Conservation (phyloP, 1,284 basidiomycete species). For the Ustilago crameri region DNA sequence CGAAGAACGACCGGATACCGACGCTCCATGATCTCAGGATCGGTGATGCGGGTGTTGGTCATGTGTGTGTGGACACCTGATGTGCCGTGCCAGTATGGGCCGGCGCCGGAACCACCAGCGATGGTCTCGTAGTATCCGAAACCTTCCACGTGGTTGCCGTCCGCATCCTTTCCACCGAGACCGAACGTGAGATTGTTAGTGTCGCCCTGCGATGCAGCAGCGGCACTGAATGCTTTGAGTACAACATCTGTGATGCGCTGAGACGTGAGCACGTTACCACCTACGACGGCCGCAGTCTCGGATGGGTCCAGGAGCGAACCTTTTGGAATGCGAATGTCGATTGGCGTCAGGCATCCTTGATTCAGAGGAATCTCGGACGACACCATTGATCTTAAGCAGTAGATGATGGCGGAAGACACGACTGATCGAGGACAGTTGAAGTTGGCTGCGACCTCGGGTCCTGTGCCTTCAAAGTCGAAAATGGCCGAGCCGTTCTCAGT, state of each 20-base stretch:
- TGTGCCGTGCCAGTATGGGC: conserved; percentile 84
- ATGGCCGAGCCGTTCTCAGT: conserved; percentile 80
- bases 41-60: conserved; percentile 82
- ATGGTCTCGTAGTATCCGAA: conserved; percentile 99
- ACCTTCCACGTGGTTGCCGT: conserved; percentile 79
- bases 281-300: conserved; percentile 82
- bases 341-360: conserved; percentile 82
- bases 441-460: conserved; percentile 87
- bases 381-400: conserved; percentile 90
- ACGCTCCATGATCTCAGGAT: conserved; percentile 90
- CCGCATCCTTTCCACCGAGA: conserved; percentile 82
- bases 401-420: conserved; percentile 91
- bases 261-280: conserved; percentile 90
- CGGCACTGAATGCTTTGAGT: conserved; percentile 89
- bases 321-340: conserved; percentile 80
- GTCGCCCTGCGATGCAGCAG: conserved; percentile 91
- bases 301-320: conserved; percentile 85
- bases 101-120: conserved; percentile 89
- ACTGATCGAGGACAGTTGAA: conserved; percentile 80
- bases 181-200: conserved; percentile 91
- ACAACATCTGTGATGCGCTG: conserved; percentile 96
- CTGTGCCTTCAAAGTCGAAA: conserved; percentile 86
- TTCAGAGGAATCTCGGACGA: conserved; percentile 92
- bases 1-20: conserved; percentile 88
- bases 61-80: conserved; percentile 75